Base-by-base conservation (phyloP, 2,329 filamentous ascomycete species). In the Phaeosphaeriaceae sp. region DNA sequence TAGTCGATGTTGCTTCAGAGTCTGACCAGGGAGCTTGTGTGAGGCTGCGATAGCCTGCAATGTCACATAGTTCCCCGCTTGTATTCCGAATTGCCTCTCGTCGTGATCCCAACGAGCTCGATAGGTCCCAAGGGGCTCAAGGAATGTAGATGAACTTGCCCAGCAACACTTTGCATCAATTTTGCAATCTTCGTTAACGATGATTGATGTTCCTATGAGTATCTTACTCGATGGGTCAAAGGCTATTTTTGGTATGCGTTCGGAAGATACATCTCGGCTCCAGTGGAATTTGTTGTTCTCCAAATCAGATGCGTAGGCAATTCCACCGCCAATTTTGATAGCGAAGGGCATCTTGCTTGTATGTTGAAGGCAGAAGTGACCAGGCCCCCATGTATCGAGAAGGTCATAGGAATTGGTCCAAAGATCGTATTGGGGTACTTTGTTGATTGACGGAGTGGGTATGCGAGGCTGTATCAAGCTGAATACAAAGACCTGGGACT, bases 1-100 rank as follows among this genome's bases (percentile, higher is more conserved):
- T n/a, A 49, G n/a, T 3, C 28, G 23, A 17, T 23, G 11, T 13
- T 53, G 21, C 17, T 52, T 52, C 16, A 49, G 12, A 5, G 46
- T 51, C 12, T 17, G 36, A 3, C 45, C 42, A 15, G 48, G 41
- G 9, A 34, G 42, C 34, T 63, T 42, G 8, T 46, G 29, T 16
- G 37, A 33, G 8, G 33, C 33, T 4, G 13, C 18, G 38, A 32
- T 35, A 7, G 28, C 21, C 29, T 55, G 51, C 28, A 33, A 2
- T 6, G n/a, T 2, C 6, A 6, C 6, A 13, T 33, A 33, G 12
- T 58, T 33, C 15, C 56, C 54, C 28, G 15, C 39, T 26, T 60
- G 56, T 3, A 45, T n/a, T 12, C 37, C 54, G 15, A 47, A 1
- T 23, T 54, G 51, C 6, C 28, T 46, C 28, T 54, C 42, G 30